These are phyloP conservation scores for Anisodus tanguticus DNA, from an alignment of 257 asterid species.

Conservation along the genomic window DNA sequence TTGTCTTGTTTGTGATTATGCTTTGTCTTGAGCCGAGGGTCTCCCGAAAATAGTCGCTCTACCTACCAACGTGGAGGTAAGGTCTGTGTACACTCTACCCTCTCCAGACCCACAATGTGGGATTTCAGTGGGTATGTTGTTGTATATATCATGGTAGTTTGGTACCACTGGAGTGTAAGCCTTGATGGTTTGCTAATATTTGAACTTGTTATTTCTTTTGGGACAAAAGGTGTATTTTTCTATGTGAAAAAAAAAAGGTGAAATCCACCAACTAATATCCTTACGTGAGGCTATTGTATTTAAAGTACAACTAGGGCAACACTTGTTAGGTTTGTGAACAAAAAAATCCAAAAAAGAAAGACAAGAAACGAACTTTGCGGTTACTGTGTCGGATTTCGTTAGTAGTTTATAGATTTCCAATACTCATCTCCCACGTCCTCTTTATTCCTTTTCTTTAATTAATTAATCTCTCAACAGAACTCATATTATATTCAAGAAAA, in stretches of 20 bases:
- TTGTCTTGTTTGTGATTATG: too few relatives aligned
- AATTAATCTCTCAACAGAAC: conserved; percentile 29
- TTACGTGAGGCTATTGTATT: not conserved
- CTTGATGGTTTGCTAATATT: not conserved
- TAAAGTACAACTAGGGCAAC: conserved; percentile 26
- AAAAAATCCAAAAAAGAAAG: conserved; percentile 32
- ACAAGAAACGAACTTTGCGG: conserved; percentile 45
- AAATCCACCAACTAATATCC: conserved; percentile 14
- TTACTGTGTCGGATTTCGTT: conserved; percentile 44
- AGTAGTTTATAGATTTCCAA: conserved; percentile 32
- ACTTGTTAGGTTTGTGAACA: conserved; percentile 37
- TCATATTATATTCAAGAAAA: conserved; percentile 25
- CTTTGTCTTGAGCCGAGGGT: too few relatives aligned
- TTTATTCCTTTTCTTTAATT: conserved; percentile 41
- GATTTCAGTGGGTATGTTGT: too few relatives aligned
- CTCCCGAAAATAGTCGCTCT: too few relatives aligned
- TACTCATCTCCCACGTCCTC: conserved; percentile 52
- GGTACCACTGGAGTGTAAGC: too few relatives aligned
- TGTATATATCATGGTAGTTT: too few relatives aligned
- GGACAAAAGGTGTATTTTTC: not conserved
- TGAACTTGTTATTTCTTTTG: not conserved
- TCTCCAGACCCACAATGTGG: too few relatives aligned
- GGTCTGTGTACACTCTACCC: too few relatives aligned
- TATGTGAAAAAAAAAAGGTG: not conserved
- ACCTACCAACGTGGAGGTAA: too few relatives aligned